Percentiles rank a stretch among this genome's conserved stretches.
These are phyloP conservation scores for Cladosporium sp. DNA, from an alignment of 2,329 filamentous ascomycete genomes.

Conservation along the genomic window DNA sequence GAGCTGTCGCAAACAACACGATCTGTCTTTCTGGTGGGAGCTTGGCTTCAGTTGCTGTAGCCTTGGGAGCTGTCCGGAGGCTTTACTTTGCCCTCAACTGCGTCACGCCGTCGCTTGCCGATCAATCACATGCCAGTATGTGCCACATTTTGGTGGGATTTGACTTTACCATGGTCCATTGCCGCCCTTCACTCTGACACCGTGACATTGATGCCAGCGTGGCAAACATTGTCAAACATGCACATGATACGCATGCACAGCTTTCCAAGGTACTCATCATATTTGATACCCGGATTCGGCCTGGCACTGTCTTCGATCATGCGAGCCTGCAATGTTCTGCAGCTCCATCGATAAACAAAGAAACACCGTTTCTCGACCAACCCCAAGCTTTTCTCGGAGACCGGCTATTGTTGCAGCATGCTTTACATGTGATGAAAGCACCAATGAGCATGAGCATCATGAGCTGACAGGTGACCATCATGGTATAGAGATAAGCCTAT, in stretches of 20 bases:
- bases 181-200: no score
- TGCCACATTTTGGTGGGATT: slow-evolving; percentile 4
- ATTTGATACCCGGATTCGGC: neutral
- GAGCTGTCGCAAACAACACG: slow-evolving; percentile 11
- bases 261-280: neutral
- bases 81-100: neutral
- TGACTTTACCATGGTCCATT: neutral
- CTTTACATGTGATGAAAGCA: neutral
- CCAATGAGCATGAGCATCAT: neutral
- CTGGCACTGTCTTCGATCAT: neutral
- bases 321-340: neutral
- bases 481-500: neutral
- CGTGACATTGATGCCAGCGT: neutral
- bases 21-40: neutral
- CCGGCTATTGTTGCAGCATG: neutral
- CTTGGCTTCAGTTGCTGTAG: neutral
- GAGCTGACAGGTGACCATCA: neutral
- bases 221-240: neutral
- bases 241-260: neutral
- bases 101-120: slow-evolving; percentile 10
- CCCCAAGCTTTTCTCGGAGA: neutral
- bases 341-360: neutral
- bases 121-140: slow-evolving; percentile 18
- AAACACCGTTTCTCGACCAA: neutral
- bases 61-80: neutral